A percentile compares a stretch with the other conserved stretches of the same genome.
Evolutionary conservation across 2,329 filamentous ascomycete species (phyloP).

Genomic region (Diaporthe destruens): DNA sequence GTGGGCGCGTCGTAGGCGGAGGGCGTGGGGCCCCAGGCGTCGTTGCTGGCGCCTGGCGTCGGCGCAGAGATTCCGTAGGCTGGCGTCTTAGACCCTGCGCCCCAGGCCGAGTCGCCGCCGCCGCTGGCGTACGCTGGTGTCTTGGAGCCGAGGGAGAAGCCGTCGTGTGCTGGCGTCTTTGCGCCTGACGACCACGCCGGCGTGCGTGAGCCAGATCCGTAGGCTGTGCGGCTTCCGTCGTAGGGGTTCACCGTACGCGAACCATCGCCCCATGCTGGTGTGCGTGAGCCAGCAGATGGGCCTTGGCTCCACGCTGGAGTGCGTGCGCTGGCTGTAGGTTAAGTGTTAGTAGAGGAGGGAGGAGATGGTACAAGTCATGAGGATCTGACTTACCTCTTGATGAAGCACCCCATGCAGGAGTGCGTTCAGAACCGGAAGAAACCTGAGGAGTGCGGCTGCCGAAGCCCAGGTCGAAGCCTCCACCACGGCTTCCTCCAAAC

Average conservation of each 20-base stretch:
- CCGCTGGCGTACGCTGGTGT: slow-evolving; percentile 70
- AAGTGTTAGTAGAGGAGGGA: slow-evolving; percentile 46
- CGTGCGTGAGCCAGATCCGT: slow-evolving; percentile 79
- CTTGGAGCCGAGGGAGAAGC: slow-evolving; percentile 76
- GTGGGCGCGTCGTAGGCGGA: slow-evolving; percentile 78
- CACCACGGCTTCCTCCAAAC: slow-evolving; percentile 58
- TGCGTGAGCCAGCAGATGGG: slow-evolving; percentile 68
- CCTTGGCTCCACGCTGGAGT: slow-evolving; percentile 74
- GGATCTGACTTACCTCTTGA: slow-evolving; percentile 67
- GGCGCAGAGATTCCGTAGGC: slow-evolving; percentile 74
- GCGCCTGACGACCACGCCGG: slow-evolving; percentile 84
- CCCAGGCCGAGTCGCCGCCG: slow-evolving; percentile 69
- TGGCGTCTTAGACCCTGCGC: slow-evolving; percentile 81
- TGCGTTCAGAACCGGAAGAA: slow-evolving; percentile 71
- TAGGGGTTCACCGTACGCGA: slow-evolving; percentile 78
- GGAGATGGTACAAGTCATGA: neutral
- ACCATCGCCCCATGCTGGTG: slow-evolving; percentile 78
- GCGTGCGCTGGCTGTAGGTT: slow-evolving; percentile 63
- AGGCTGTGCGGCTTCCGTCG: slow-evolving; percentile 81
- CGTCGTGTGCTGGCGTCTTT: slow-evolving; percentile 76
- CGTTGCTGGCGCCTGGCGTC: slow-evolving; percentile 69
- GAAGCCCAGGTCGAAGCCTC: slow-evolving; percentile 64
- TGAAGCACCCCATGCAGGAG: slow-evolving; percentile 78
- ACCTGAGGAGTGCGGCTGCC: slow-evolving; percentile 78
- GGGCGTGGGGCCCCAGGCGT: slow-evolving; percentile 66